Evolutionary conservation across 768 basidiomycete genomes (phyloP).

Genomic region (Mycena leptocephala): DNA sequence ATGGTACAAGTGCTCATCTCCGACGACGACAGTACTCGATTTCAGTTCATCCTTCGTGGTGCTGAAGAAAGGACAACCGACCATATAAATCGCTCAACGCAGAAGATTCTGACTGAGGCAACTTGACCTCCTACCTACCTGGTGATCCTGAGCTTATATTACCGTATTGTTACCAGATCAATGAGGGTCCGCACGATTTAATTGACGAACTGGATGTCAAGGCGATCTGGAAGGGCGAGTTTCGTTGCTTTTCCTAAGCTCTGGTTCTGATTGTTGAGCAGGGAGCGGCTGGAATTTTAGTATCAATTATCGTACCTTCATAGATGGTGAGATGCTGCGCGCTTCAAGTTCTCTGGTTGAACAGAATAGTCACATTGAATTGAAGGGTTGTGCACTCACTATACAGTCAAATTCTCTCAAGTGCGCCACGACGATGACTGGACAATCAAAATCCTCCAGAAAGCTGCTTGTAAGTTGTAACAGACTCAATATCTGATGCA

Average conservation of each 20-base stretch:
- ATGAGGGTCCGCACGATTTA: not conserved
- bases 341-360: too few species aligned
- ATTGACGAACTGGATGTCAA: not conserved
- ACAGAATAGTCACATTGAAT: too few species aligned
- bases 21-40: not conserved
- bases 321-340: constrained; percentile 45
- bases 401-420: constrained; percentile 30
- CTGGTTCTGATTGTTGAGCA: not conserved
- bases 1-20: not conserved
- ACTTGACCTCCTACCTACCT: too few species aligned
- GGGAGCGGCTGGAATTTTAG: constrained; percentile 41
- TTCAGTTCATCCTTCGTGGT: not conserved
- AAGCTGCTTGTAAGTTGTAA: too few species aligned
- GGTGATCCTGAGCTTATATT: not conserved
- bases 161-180: not conserved
- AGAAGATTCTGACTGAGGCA: not conserved
- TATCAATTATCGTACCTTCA: constrained; percentile 41
- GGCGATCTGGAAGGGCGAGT: constrained; percentile 36
- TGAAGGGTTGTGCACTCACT: constrained; percentile 37
- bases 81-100: not conserved
- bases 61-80: not conserved
- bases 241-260: not conserved
- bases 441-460: constrained; percentile 44
- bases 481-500: too few species aligned
- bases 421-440: constrained; percentile 25